phyloP scores from a whole-genome alignment of 1,139 yeast species.

The Candida sanyaensis region DNA sequence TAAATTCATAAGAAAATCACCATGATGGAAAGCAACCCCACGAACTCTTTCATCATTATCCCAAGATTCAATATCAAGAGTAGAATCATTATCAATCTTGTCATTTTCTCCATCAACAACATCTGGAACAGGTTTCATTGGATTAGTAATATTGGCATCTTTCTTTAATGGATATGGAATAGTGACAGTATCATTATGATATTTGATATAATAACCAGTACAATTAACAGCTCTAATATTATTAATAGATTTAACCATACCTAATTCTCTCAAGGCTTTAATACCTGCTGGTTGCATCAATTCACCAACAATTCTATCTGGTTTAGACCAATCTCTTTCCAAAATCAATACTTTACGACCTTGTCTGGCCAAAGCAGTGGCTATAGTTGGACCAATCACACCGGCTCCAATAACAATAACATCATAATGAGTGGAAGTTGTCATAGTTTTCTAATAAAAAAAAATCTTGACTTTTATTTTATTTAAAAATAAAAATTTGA shows the following conservation, averaged over 20 bases:
- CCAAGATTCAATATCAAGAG: constrained; percentile 52
- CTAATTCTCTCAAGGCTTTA: constrained; percentile 75
- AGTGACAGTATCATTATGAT: constrained; percentile 52
- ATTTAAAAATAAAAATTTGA: too few relatives aligned
- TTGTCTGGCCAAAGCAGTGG: constrained; percentile 86
- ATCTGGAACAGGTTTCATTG: constrained; percentile 51
- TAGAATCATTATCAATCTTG: constrained; percentile 51
- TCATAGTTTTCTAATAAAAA: not conserved
- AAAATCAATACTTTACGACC: constrained; percentile 76
- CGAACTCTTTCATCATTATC: constrained; percentile 63
- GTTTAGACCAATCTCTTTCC: constrained; percentile 89
- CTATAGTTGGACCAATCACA: constrained; percentile 91
- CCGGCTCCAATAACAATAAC: constrained; percentile 90
- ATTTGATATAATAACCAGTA: constrained; percentile 80
- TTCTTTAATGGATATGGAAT: constrained; percentile 74
- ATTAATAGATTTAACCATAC: constrained; percentile 78
- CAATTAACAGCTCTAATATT: constrained; percentile 79
- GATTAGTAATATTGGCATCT: constrained; percentile 41
- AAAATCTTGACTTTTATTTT: too few relatives aligned
- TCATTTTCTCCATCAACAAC: constrained; percentile 59
- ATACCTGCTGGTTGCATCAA: constrained; percentile 95
- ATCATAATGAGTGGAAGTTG: constrained; percentile 39
- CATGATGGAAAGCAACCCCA: constrained; percentile 92
- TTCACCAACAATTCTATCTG: constrained; percentile 97
- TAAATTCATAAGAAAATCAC: constrained; percentile 77